Base-by-base conservation (phyloP, 2,329 filamentous ascomycete genomes). In the Exophiala phaeomuriformis region DNA sequence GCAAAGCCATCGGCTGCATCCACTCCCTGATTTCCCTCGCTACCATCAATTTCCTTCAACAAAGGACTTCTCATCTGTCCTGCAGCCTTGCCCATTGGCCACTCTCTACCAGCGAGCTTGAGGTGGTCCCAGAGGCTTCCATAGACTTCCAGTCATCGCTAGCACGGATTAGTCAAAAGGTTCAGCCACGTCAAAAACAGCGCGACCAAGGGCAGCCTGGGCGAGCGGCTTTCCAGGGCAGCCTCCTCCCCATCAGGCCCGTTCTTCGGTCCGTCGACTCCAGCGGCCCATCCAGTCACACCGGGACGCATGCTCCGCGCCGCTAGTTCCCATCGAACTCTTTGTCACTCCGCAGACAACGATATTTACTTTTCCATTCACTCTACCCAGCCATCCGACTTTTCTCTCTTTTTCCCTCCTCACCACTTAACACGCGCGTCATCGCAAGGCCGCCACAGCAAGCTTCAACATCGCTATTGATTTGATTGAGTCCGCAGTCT, bases 401-500 rank as follows among this genome's bases (percentile, higher is more conserved):
- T 56, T 47, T 50, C 40, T 41, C 30, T 52, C 31, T 44, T 42
- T 39, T 59, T 46, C 49, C 49, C 47, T 51, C 49, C 42, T 45
- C 42, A 43, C 47, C 36, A 29, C 46, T 44, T 48, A 45, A 56
- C 51, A 53, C 51, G 50, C 53, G 52, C 56, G 59, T 59, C 54
- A 53, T 53, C 44, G 51, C 49, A 48, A 51, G 19, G 57, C 31
- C 41, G 44, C 51, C 10, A 51, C 40, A 31, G 42, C 19, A 54
- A 52, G 9, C 41, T 47, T 49, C 47, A 19, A 42, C 41, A 9
- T 51, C 10, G 30, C 28, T 28, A 33, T 44, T 31, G 19, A 45
- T 39, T 50, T 46, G 51, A 57, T 63, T 58, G 58, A 57, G 57
- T 61, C 59, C 31, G 36, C 37, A 49, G 57, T 43, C 55, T 61